These are phyloP conservation scores for Raddia guianensis DNA, from an alignment of 176 grass and related monocot species.

Conservation along the genomic window DNA sequence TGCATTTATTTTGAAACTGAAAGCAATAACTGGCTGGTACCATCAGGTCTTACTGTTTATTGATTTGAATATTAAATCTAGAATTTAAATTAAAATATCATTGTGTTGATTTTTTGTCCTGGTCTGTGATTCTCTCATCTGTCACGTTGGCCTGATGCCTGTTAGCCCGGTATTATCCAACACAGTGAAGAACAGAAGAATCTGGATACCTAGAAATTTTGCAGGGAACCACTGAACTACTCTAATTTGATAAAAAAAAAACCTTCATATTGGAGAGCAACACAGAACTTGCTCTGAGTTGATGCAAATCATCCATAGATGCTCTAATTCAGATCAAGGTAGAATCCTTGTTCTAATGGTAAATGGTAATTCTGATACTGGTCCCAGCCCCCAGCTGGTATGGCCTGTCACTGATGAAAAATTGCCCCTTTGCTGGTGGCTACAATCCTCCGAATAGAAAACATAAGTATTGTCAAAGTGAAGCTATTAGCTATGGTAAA, in stretches of 20 bases:
- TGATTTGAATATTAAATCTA: constrained; percentile 19
- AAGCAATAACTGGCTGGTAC: not conserved
- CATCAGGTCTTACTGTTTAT: constrained; percentile 7
- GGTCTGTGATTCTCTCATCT: not conserved
- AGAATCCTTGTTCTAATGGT: not conserved
- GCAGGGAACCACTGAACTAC: not conserved
- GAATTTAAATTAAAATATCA: not conserved
- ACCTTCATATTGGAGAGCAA: not conserved
- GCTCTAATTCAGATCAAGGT: not conserved
- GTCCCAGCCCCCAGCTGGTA: not conserved
- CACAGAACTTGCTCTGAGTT: not conserved
- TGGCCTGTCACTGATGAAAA: not conserved
- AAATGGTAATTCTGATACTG: not conserved
- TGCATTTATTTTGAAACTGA: constrained; percentile 21
- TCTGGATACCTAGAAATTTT: not conserved
- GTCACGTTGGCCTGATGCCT: not conserved
- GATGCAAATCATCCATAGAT: not conserved
- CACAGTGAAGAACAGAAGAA: constrained; percentile 14
- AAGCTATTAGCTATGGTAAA: not conserved
- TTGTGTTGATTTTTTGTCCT: not conserved
- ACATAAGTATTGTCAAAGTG: not conserved
- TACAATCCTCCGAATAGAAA: not conserved
- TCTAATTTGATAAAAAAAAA: not conserved
- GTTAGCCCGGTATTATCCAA: not conserved
- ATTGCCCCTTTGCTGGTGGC: not conserved